phyloP scores from a whole-genome alignment of 148 eudicot species.

The Talinum fruticosum region DNA sequence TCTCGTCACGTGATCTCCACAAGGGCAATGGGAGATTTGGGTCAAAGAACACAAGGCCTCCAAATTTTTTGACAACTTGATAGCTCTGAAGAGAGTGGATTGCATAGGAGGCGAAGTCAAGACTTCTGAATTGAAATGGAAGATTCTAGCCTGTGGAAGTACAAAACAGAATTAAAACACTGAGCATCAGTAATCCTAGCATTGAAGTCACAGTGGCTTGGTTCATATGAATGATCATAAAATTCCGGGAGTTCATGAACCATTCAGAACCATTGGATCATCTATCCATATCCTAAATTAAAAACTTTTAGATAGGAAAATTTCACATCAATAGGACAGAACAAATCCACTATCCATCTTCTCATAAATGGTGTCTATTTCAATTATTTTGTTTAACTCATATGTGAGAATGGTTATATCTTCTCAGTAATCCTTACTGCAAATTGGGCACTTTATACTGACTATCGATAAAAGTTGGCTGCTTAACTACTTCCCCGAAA shows the following conservation, averaged over 20 bases:
- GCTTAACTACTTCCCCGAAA: too few relatives aligned
- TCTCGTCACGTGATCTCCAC: slow-evolving; percentile 85
- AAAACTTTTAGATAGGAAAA: background rate
- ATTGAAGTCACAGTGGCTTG: background rate
- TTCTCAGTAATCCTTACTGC: too few relatives aligned
- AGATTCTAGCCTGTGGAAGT: slow-evolving; percentile 70
- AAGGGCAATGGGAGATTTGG: slow-evolving; percentile 72
- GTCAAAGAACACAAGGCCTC: slow-evolving; percentile 78
- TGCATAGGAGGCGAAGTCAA: slow-evolving; percentile 59
- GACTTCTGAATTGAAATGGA: slow-evolving; percentile 87
- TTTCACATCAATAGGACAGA: background rate
- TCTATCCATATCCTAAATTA: background rate
- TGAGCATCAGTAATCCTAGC: background rate
- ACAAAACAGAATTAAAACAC: slow-evolving; percentile 8
- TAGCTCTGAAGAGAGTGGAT: slow-evolving; percentile 69
- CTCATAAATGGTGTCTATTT: background rate
- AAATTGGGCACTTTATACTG: too few relatives aligned
- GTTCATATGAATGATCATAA: background rate
- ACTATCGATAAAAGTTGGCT: too few relatives aligned
- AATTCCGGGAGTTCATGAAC: background rate
- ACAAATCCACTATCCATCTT: background rate
- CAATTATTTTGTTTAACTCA: background rate
- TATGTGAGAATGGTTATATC: background rate
- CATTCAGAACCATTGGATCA: background rate
- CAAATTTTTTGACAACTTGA: slow-evolving; percentile 70